Conservation (phyloP, 139 green algal genomes). For the Mychonastes homosphaera region DNA sequence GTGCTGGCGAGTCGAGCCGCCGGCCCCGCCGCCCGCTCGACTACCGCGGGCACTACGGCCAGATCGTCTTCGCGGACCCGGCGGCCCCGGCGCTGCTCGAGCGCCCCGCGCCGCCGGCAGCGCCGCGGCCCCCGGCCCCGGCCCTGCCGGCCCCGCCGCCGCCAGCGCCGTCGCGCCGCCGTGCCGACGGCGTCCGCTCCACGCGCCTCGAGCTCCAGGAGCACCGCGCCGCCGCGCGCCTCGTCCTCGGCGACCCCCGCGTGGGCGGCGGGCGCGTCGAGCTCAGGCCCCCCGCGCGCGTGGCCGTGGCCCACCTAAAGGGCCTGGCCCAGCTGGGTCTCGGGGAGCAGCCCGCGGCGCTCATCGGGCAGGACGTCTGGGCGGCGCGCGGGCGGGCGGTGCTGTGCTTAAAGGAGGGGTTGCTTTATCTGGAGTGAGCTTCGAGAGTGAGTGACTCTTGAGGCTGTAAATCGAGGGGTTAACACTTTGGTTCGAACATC, state of each 20-base stretch:
- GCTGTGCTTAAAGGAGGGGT: neutral
- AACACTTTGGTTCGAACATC: too few species aligned
- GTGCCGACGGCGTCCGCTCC: too few species aligned
- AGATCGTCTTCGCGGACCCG: neutral
- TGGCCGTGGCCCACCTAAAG: neutral
- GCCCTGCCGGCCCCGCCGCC: neutral
- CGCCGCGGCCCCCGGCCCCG: neutral
- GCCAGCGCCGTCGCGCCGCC: too few species aligned
- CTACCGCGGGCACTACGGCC: too few species aligned
- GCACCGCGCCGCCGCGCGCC: neutral
- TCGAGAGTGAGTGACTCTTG: too few species aligned
- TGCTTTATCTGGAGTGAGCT: neutral
- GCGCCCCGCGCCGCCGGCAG: neutral
- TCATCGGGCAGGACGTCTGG: neutral
- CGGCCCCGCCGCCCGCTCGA: too few species aligned
- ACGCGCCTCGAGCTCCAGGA: neutral
- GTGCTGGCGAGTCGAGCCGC: too few species aligned
- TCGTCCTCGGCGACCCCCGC: neutral
- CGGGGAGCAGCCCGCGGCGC: neutral
- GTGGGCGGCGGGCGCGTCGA: neutral
- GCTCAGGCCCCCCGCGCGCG: neutral
- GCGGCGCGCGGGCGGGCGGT: neutral
- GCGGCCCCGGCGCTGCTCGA: neutral
- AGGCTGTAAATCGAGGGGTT: too few species aligned
- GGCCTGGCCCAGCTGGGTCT: neutral